Conservation (phyloP, 371 early-diverging fungal species). For the Mucor indicus region DNA sequence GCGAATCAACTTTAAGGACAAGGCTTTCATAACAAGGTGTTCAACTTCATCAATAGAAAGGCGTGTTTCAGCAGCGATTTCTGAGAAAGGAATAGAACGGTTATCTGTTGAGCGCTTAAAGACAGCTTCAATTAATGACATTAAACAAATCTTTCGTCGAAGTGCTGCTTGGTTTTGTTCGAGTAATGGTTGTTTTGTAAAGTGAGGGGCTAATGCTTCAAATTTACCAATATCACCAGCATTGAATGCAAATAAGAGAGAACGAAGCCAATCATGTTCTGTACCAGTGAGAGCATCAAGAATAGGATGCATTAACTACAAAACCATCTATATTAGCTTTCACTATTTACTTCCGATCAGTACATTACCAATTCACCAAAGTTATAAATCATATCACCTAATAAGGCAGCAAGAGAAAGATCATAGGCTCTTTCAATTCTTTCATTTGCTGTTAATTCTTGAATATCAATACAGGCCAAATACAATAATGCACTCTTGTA, state of each 20-base stretch:
- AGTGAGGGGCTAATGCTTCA: slow-evolving; percentile 74
- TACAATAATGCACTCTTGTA: slow-evolving; percentile 93
- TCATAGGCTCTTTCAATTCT: slow-evolving; percentile 88
- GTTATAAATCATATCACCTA: slow-evolving; percentile 96
- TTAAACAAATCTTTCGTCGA: slow-evolving; percentile 93
- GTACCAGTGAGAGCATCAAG: slow-evolving; percentile 79
- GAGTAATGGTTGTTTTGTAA: slow-evolving; percentile 78
- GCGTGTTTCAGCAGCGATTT: slow-evolving; percentile 86
- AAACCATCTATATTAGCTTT: too few species aligned
- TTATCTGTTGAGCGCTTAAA: slow-evolving; percentile 84
- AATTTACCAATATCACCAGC: slow-evolving; percentile 91
- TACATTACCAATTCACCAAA: slow-evolving; percentile 97
- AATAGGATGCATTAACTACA: slow-evolving; percentile 91
- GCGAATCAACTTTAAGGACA: slow-evolving; percentile 87
- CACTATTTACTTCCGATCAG: too few species aligned
- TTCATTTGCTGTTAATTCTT: slow-evolving; percentile 73
- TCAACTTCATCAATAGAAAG: slow-evolving; percentile 90
- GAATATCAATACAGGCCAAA: slow-evolving; percentile 85
- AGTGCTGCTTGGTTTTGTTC: slow-evolving; percentile 70
- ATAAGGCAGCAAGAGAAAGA: slow-evolving; percentile 84
- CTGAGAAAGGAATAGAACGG: slow-evolving; percentile 79
- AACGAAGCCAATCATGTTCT: slow-evolving; percentile 83
- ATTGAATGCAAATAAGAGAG: slow-evolving; percentile 90
- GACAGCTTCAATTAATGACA: slow-evolving; percentile 93
- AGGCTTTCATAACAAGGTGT: slow-evolving; percentile 95